Conservation (phyloP, 345 rosid species). For the Mangifera indica region DNA sequence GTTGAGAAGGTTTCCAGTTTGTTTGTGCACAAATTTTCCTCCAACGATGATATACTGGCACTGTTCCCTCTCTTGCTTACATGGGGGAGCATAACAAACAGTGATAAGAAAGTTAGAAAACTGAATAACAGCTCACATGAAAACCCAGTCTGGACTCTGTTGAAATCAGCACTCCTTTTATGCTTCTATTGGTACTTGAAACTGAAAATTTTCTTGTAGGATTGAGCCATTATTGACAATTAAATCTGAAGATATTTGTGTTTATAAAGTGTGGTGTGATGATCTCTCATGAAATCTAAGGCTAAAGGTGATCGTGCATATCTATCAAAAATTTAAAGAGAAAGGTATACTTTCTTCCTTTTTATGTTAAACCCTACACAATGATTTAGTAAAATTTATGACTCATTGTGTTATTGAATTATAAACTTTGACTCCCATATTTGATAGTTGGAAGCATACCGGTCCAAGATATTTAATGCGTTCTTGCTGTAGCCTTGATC, state of each 20-base stretch:
- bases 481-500: conserved; percentile 36
- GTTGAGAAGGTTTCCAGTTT: conserved; percentile 27
- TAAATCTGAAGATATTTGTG: not conserved
- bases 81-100: conserved; percentile 3
- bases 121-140: not conserved
- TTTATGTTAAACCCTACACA: not conserved
- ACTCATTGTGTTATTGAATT: not conserved
- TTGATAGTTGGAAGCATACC: conserved; percentile 16
- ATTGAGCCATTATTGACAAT: not conserved
- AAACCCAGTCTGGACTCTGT: not conserved
- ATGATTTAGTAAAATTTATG: not conserved
- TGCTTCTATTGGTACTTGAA: not conserved
- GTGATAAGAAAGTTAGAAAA: not conserved
- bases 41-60: conserved; percentile 26
- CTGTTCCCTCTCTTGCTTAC: conserved; percentile 37
- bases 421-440: not conserved
- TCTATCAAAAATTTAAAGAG: not conserved
- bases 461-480: conserved; percentile 44
- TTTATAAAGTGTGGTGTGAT: not conserved
- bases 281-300: not conserved
- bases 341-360: not conserved
- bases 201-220: not conserved
- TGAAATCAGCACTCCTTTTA: not conserved
- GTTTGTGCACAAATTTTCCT: conserved; percentile 33
- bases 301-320: conserved; percentile 2